Evolutionary conservation across 75 land plant species (phyloP).

Genomic region (Sequoia sempervirens): DNA sequence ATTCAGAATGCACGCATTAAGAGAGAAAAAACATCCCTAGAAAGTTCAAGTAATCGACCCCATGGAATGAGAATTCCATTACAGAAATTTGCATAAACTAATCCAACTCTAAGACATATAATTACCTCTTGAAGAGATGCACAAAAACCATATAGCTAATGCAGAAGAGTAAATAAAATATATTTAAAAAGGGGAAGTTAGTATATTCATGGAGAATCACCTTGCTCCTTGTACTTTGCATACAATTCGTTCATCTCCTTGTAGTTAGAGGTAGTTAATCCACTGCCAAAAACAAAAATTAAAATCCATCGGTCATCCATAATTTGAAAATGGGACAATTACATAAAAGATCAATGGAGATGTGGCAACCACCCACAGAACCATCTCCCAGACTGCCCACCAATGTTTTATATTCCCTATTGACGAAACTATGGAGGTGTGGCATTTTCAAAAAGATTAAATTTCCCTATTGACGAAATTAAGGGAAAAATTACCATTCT

Average conservation of each 20-base stretch:
- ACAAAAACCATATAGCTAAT: background rate
- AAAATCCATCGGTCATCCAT: background rate
- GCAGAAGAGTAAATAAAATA: background rate
- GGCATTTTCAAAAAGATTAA: background rate
- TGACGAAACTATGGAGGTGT: no score
- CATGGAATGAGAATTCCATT: background rate
- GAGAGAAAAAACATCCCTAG: no score
- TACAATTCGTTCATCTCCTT: constrained; percentile 66
- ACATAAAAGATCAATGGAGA: no score
- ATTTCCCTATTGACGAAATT: no score
- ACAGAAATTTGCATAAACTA: background rate
- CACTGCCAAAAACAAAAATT: constrained; percentile 32
- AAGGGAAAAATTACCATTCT: no score
- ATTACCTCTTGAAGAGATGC: background rate
- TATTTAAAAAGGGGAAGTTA: background rate
- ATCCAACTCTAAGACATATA: background rate
- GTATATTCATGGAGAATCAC: constrained; percentile 10
- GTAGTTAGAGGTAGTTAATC: constrained; percentile 69
- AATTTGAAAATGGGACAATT: background rate
- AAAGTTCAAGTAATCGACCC: no score
- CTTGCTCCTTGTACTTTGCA: constrained; percentile 65
- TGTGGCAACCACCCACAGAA: background rate
- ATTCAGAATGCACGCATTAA: no score
- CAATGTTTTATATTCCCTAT: no score
- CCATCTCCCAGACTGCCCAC: background rate